phyloP scores from a whole-genome alignment of 192 early-diverging fungal species.

The Backusella liffmaniae region DNA sequence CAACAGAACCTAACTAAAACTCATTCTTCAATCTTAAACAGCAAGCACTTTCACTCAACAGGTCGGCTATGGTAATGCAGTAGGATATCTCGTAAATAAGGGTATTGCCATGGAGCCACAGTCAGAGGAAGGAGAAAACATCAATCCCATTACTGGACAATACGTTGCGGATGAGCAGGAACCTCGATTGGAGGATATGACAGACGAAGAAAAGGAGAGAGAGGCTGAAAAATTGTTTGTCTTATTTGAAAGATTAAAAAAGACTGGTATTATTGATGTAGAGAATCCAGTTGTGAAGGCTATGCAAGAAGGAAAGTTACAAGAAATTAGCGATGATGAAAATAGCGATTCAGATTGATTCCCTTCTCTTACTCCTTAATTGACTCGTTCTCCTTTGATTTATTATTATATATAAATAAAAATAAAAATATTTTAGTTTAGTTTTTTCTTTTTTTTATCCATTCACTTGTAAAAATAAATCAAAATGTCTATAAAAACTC shows the following conservation, averaged over 20 bases:
- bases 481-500: not conserved
- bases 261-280: conserved; percentile 86
- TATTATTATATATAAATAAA: not conserved
- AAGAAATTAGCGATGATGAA: conserved; percentile 21
- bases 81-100: conserved; percentile 81
- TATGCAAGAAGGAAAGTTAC: conserved; percentile 32
- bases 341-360: conserved; percentile 12
- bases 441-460: not conserved
- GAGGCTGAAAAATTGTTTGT: conserved; percentile 93
- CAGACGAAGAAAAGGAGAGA: conserved; percentile 94
- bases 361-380: not conserved
- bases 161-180: conserved; percentile 44
- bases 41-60: conserved; percentile 61
- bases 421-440: not conserved
- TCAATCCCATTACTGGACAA: conserved; percentile 94
- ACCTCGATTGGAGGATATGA: conserved; percentile 75
- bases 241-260: conserved; percentile 90
- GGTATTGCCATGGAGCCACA: conserved; percentile 57
- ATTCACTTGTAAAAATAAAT: not conserved
- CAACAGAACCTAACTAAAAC: not conserved
- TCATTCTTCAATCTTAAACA: conserved; percentile 25
- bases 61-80: conserved; percentile 92
- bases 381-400: not conserved
- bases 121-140: conserved; percentile 5
- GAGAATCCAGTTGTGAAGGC: conserved; percentile 70